Conservation (phyloP, 148 eudicot species). For the Cornus suecica region DNA sequence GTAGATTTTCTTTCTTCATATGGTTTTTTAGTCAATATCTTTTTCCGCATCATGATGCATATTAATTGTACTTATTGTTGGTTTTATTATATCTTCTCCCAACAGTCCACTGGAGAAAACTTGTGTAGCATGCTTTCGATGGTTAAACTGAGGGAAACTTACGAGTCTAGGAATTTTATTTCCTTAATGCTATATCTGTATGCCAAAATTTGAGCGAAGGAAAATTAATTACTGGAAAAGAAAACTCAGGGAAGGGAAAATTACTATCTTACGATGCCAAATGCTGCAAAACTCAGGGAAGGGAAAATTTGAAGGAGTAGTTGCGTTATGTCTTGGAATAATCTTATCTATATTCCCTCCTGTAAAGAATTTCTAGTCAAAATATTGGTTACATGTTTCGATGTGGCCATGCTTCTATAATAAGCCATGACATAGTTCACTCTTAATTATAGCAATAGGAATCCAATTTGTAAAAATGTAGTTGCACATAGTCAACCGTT, state of each 20-base stretch:
- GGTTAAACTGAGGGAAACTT: background rate
- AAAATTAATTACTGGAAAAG: background rate
- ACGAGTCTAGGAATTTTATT: background rate
- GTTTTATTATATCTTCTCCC: background rate
- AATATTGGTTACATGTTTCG: background rate
- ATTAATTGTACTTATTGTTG: background rate
- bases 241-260: no score
- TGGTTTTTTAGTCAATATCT: background rate
- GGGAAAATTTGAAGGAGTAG: background rate
- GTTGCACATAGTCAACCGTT: no score
- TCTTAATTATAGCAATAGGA: no score
- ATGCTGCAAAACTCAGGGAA: background rate
- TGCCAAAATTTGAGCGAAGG: background rate
- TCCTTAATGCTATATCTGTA: background rate
- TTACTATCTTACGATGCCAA: no score
- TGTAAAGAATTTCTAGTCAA: background rate
- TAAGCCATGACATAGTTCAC: background rate
- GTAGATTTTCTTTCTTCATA: conserved; percentile 25
- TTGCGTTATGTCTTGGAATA: background rate
- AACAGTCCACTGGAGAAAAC: background rate
- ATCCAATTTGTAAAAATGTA: no score
- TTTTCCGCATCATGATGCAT: background rate
- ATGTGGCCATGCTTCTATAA: background rate
- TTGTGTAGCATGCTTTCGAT: background rate
- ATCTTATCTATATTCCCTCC: no score